Conservation (phyloP, 2,329 filamentous ascomycete species). For the Trichoderma hamatum region DNA sequence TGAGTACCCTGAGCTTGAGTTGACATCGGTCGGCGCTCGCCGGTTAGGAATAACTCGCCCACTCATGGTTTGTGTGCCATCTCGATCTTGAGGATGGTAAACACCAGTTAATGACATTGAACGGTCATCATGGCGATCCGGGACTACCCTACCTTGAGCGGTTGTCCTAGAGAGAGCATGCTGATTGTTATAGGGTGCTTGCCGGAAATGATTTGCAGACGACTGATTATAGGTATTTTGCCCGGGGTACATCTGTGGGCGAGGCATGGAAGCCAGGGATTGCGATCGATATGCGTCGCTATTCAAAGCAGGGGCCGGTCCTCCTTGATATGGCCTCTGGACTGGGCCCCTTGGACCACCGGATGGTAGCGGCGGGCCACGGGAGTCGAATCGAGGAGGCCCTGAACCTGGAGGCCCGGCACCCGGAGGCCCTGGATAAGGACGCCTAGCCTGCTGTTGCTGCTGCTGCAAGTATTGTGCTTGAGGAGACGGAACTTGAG, state of each 20-base stretch:
- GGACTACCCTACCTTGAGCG: conserved; percentile 86
- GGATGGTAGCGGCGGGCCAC: conserved; percentile 52
- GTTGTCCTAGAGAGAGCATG: conserved; percentile 74
- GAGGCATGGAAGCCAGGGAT: conserved; percentile 77
- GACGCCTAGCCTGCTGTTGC: conserved; percentile 49
- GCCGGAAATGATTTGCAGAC: conserved; percentile 75
- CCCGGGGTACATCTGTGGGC: conserved; percentile 72
- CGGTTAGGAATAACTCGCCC: conserved; percentile 84
- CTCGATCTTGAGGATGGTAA: conserved; percentile 68
- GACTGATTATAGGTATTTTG: conserved; percentile 64
- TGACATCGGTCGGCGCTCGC: conserved; percentile 50
- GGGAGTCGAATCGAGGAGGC: conserved; percentile 67
- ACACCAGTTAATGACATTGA: conserved; percentile 93
- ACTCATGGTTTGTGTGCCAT: conserved; percentile 89
- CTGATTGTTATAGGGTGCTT: conserved; percentile 70
- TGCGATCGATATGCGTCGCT: conserved; percentile 89
- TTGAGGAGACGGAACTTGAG: conserved; percentile 48
- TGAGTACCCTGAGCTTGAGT: conserved; percentile 43
- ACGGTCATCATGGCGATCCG: conserved; percentile 87
- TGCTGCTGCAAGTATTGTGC: conserved; percentile 53
- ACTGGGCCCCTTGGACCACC: conserved; percentile 47
- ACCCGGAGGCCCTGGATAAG: conserved; percentile 47
- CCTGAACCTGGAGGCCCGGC: conserved; percentile 61
- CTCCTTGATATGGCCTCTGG: conserved; percentile 65
- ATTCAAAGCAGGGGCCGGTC: conserved; percentile 72